A percentile compares a stretch with the other conserved stretches of the same genome.
phyloP scores from a whole-genome alignment of 306 rosid species.

The Vigna reflexopilosa region DNA sequence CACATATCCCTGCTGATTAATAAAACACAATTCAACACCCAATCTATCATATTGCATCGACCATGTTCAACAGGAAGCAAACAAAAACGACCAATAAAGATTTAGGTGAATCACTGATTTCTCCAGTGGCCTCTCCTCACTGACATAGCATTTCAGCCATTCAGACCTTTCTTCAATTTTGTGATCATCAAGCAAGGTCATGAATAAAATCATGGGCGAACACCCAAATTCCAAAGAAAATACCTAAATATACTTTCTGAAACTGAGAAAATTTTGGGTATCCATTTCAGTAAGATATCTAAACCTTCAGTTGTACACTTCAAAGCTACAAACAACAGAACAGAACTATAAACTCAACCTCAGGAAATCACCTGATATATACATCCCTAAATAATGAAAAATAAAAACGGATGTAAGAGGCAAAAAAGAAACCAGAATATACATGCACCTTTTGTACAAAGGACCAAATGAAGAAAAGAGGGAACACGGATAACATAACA shows the following conservation, averaged over 20 bases:
- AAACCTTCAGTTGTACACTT: slow-evolving; percentile 44
- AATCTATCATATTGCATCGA: not conserved
- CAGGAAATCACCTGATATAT: slow-evolving; percentile 52
- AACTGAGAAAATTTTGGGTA: slow-evolving; percentile 37
- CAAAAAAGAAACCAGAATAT: slow-evolving; percentile 41
- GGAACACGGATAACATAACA: slow-evolving; percentile 40
- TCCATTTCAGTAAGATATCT: slow-evolving; percentile 51
- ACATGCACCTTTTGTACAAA: slow-evolving; percentile 58
- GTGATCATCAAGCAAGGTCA: slow-evolving; percentile 33
- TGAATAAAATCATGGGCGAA: slow-evolving; percentile 39
- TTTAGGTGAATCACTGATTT: slow-evolving; percentile 29
- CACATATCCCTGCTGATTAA: not conserved
- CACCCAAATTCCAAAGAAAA: slow-evolving; percentile 31
- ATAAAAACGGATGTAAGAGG: slow-evolving; percentile 40
- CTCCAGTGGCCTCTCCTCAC: not conserved
- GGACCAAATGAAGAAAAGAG: slow-evolving; percentile 43
- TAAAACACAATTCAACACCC: slow-evolving; percentile 22
- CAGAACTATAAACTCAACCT: slow-evolving; percentile 48
- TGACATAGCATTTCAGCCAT: slow-evolving; percentile 14
- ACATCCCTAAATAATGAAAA: slow-evolving; percentile 52
- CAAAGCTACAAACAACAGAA: slow-evolving; percentile 49
- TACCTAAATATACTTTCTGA: slow-evolving; percentile 26
- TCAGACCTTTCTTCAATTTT: slow-evolving; percentile 31
- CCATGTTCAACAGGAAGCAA: slow-evolving; percentile 5
- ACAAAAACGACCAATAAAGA: slow-evolving; percentile 27